Evolutionary conservation across 2,329 filamentous ascomycete genomes (phyloP).

Genomic region (Pyricularia sp.): DNA sequence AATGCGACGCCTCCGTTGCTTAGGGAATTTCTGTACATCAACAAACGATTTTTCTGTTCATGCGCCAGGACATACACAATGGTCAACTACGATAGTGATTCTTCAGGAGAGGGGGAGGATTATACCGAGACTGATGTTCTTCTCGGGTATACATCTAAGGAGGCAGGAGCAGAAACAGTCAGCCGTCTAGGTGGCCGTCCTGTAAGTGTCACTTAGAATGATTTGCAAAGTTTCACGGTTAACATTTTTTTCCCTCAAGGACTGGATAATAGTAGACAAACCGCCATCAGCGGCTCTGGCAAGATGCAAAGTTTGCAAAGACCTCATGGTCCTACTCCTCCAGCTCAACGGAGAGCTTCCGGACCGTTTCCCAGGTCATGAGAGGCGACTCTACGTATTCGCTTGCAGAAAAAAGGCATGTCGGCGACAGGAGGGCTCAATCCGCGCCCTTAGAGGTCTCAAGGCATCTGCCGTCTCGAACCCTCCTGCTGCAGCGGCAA

Average conservation of each 20-base stretch:
- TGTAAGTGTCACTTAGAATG: constrained; percentile 33
- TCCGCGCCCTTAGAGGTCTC: constrained; percentile 61
- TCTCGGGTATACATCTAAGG: constrained; percentile 75
- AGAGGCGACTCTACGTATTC: constrained; percentile 79
- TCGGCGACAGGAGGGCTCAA: constrained; percentile 67
- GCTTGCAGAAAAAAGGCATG: constrained; percentile 68
- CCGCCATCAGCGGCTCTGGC: constrained; percentile 65
- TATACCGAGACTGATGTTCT: constrained; percentile 78
- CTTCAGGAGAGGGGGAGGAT: constrained; percentile 55
- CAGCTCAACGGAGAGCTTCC: constrained; percentile 87
- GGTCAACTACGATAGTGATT: constrained; percentile 78
- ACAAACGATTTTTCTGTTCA: constrained; percentile 1
- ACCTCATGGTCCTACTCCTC: constrained; percentile 69
- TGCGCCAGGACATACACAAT: constrained; percentile 26
- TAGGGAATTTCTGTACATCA: not conserved
- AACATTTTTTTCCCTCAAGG: constrained; percentile 31
- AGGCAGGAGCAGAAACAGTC: constrained; percentile 66
- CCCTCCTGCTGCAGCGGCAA: constrained; percentile 10
- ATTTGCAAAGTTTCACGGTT: not conserved
- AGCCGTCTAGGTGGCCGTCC: constrained; percentile 80
- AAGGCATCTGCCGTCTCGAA: constrained; percentile 31
- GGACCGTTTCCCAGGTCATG: constrained; percentile 73
- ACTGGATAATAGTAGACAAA: constrained; percentile 65
- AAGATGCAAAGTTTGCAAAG: constrained; percentile 78
- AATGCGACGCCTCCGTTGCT: constrained; percentile 1